Base-by-base conservation (phyloP, 2,329 filamentous ascomycete species). In the Cryphonectria carpinicola region DNA sequence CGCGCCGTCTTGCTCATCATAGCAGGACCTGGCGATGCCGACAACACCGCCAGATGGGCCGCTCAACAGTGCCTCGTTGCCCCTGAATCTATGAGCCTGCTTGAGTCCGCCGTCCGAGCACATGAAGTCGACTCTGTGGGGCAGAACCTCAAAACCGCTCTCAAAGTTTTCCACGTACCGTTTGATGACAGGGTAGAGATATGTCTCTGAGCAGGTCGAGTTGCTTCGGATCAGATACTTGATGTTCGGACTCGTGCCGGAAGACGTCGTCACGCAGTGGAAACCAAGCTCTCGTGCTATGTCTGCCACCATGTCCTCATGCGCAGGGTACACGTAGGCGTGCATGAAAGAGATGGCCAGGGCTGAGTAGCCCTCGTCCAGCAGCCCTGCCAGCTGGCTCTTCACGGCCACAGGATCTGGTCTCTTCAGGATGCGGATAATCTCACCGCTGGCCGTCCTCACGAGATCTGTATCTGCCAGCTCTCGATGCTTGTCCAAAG, bases 1-100 rank as follows among this genome's bases (percentile, higher is more conserved):
- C 0, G 83, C 90, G 73, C 87, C 87, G 43, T 90, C 90, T n/a
- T 86, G 80, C 0, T 86, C 82, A 72, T 92, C 90, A 79, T 90
- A 92, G 17, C 88, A 91, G 0, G 90, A 92, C 39, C 90, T 82
- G 13, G 90, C 90, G 77, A 92, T 92, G 11, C 90, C 90, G 3
- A 92, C 90, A 0, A 92, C 90, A 65, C 90, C 90, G n/a, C 90
- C 90, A 25, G 90, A 90, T 17, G 90, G 90, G 0, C 90, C 90
- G 8, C 89, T 91, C 0, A 93, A 77, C 58, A 93, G 90, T 0
- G 90, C 90, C 71, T 88, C 84, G 2, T 92, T 81, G 0, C 90
- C 90, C 3, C 87, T 89, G 76, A 92, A 92, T 62, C 81, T 84
- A 73, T 84, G 82, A 0, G 87, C 85, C 73, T 88, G 85, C 5